Conservation (phyloP, 2,329 filamentous ascomycete species). For the Pleomassaria siparia region DNA sequence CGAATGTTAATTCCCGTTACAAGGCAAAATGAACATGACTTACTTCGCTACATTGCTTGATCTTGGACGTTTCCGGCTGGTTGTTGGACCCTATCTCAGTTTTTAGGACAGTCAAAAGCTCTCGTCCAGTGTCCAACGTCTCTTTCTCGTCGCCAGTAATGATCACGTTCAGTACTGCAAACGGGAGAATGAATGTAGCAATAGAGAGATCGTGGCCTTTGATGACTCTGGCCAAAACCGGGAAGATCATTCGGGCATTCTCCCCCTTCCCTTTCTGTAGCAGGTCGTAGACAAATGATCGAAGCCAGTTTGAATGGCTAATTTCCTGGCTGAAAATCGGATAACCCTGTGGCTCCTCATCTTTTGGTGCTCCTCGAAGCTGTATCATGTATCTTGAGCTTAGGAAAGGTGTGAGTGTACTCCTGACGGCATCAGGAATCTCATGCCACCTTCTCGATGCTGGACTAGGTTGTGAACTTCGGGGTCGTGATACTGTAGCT, state of each 20-base stretch:
- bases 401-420: slow-evolving; percentile 84
- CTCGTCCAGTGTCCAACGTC: slow-evolving; percentile 65
- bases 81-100: slow-evolving; percentile 57
- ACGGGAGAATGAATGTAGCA: slow-evolving; percentile 85
- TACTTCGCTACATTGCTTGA: slow-evolving; percentile 86
- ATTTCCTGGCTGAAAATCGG: slow-evolving; percentile 73
- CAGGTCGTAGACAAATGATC: slow-evolving; percentile 77
- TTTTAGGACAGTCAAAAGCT: slow-evolving; percentile 74
- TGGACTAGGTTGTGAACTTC: slow-evolving; percentile 58
- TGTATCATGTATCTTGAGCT: slow-evolving; percentile 78
- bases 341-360: slow-evolving; percentile 53
- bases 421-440: slow-evolving; percentile 75
- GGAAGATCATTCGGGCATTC: slow-evolving; percentile 76
- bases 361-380: slow-evolving; percentile 28
- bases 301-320: slow-evolving; percentile 79
- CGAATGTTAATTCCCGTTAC: slow-evolving; percentile 20
- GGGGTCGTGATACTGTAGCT: slow-evolving; percentile 54
- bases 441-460: slow-evolving; percentile 74
- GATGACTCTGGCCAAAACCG: slow-evolving; percentile 78
- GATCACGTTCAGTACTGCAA: slow-evolving; percentile 79
- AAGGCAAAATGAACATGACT: slow-evolving; percentile 25
- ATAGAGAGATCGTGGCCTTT: slow-evolving; percentile 83
- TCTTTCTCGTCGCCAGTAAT: slow-evolving; percentile 69
- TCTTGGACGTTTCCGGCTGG: slow-evolving; percentile 69
- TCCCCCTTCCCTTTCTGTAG: slow-evolving; percentile 74